Percentiles rank a stretch among this genome's conserved stretches.
phyloP scores from a whole-genome alignment of 2,329 filamentous ascomycete genomes.

The Capronia americana region DNA sequence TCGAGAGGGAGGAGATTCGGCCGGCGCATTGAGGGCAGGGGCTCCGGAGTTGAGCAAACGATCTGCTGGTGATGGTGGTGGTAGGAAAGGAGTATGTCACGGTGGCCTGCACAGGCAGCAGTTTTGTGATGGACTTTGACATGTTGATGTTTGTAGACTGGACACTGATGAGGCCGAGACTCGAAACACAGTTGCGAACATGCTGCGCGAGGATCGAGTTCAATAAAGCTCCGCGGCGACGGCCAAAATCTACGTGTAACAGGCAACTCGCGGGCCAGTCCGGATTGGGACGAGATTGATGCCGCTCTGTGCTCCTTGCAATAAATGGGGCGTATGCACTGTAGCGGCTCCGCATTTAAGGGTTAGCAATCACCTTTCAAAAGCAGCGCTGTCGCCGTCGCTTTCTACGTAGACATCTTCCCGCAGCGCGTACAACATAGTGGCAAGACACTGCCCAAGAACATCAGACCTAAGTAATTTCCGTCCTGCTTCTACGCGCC shows the following conservation, averaged over 20 bases:
- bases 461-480: too few species aligned
- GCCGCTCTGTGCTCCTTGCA: too few species aligned
- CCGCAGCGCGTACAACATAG: too few species aligned
- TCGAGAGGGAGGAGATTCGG: slow-evolving; percentile 15
- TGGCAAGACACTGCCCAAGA: too few species aligned
- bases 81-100: neutral
- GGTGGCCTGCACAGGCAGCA: neutral
- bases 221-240: neutral
- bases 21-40: slow-evolving; percentile 26
- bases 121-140: neutral
- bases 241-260: neutral
- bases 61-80: neutral
- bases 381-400: too few species aligned
- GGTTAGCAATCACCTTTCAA: too few species aligned
- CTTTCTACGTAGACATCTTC: too few species aligned
- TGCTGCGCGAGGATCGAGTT: neutral
- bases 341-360: too few species aligned
- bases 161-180: neutral
- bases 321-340: too few species aligned
- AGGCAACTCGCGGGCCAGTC: neutral
- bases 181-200: neutral
- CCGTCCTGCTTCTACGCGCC: too few species aligned
- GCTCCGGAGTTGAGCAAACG: neutral
- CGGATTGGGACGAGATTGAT: neutral
- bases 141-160: neutral